Evolutionary conservation across 352 stramenopile species (phyloP).

Genomic region (Pythium graminicola): DNA sequence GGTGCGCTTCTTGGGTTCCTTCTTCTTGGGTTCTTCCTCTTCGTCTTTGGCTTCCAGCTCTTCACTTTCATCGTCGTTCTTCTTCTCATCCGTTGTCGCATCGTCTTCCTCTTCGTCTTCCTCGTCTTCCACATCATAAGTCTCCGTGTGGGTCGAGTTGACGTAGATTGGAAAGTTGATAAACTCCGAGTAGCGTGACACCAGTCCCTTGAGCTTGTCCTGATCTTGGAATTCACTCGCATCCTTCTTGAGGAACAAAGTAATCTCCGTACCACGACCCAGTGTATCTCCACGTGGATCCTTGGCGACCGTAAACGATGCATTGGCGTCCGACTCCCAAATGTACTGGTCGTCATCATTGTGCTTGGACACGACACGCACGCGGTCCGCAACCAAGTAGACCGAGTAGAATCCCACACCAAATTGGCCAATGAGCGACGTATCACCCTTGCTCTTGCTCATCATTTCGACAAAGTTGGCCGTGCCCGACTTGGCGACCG

Average conservation of each 20-base stretch:
- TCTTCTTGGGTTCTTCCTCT: conserved; percentile 42
- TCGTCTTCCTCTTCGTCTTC: conserved; percentile 64
- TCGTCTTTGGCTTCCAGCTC: conserved; percentile 83
- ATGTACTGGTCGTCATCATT: conserved; percentile 43
- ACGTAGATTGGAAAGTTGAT: conserved; percentile 98
- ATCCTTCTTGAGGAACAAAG: conserved; percentile 97
- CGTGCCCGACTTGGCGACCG: conserved; percentile 97
- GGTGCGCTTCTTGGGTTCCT: conserved; percentile 80
- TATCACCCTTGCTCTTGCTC: conserved; percentile 75
- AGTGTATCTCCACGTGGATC: conserved; percentile 65
- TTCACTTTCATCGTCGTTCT: conserved; percentile 43
- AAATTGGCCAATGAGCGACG: conserved; percentile 99
- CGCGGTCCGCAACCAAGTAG: conserved; percentile 98
- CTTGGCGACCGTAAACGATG: conserved; percentile 72
- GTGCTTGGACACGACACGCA: conserved; percentile 88
- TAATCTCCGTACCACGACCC: conserved; percentile 93
- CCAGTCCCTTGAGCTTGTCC: conserved; percentile 92
- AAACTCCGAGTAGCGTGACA: conserved; percentile 99
- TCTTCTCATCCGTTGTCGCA: conserved; percentile 53
- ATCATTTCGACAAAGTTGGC: conserved; percentile 95
- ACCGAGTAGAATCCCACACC: conserved; percentile 99
- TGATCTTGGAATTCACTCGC: conserved; percentile 94
- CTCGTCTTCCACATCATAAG: conserved; percentile 87
- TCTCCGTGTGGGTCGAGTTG: conserved; percentile 91
- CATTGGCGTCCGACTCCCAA: conserved; percentile 78